These are phyloP conservation scores for Myrica gale DNA, from an alignment of 306 rosid species.

Conservation along the genomic window DNA sequence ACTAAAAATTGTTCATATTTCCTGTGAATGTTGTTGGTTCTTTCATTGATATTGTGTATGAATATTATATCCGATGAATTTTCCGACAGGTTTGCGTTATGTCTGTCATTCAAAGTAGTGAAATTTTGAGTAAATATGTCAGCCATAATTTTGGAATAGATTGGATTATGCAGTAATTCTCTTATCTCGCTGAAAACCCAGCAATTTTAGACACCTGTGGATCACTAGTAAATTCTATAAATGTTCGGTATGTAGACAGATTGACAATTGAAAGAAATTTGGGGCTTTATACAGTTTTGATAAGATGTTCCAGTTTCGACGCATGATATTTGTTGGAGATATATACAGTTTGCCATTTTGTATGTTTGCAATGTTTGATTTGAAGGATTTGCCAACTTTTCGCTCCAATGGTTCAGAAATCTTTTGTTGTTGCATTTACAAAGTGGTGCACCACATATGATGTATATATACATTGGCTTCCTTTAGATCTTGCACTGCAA, in stretches of 20 bases:
- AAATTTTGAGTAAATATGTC: background rate
- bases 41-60: background rate
- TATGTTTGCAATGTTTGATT: background rate
- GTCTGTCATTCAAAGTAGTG: background rate
- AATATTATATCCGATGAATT: background rate
- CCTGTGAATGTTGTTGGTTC: background rate
- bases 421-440: background rate
- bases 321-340: background rate
- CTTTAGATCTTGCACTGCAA: background rate
- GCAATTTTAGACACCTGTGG: background rate
- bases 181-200: background rate
- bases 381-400: background rate
- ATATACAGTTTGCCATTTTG: background rate
- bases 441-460: background rate
- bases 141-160: background rate
- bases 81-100: slow-evolving; percentile 10
- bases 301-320: background rate
- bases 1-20: background rate
- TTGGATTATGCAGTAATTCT: background rate
- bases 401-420: background rate
- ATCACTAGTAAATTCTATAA: background rate
- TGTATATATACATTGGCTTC: background rate
- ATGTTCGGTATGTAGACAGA: background rate
- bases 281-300: background rate
- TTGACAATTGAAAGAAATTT: background rate